These are phyloP conservation scores for Plasmodium inui DNA, from an alignment of 169 alveolate species.

Conservation along the genomic window DNA sequence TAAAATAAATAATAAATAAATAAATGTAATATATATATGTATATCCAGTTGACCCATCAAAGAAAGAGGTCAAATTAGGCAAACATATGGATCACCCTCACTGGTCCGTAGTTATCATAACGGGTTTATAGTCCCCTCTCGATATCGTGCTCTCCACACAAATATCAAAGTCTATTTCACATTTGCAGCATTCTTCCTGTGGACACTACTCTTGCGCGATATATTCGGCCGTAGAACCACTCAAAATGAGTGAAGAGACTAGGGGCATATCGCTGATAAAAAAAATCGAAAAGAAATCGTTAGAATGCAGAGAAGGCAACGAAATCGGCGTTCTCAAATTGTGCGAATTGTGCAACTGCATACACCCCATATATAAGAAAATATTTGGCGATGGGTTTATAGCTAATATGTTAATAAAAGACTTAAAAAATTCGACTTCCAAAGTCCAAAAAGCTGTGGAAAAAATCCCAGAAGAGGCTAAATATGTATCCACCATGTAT, in stretches of 20 bases:
- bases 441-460: constrained; percentile 69
- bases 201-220: neutral
- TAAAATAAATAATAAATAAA: neutral
- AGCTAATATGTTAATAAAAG: constrained; percentile 48
- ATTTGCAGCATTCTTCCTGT: neutral
- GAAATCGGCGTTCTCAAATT: constrained; percentile 53
- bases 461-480: constrained; percentile 63
- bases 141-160: neutral
- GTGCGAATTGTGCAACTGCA: constrained; percentile 58
- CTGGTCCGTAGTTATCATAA: neutral
- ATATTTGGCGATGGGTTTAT: constrained; percentile 74
- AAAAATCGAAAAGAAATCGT: constrained; percentile 28
- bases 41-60: neutral
- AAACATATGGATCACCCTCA: neutral
- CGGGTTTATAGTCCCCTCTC: neutral
- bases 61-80: neutral
- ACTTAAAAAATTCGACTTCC: constrained; percentile 41
- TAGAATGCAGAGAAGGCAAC: constrained; percentile 62
- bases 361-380: constrained; percentile 54
- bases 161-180: neutral
- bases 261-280: constrained; percentile 7
- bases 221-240: neutral
- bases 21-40: neutral
- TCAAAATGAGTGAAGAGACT: constrained; percentile 11
- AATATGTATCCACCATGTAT: constrained; percentile 68